Conservation (phyloP, 208 protist species). For the Leishmania lainsoni region DNA sequence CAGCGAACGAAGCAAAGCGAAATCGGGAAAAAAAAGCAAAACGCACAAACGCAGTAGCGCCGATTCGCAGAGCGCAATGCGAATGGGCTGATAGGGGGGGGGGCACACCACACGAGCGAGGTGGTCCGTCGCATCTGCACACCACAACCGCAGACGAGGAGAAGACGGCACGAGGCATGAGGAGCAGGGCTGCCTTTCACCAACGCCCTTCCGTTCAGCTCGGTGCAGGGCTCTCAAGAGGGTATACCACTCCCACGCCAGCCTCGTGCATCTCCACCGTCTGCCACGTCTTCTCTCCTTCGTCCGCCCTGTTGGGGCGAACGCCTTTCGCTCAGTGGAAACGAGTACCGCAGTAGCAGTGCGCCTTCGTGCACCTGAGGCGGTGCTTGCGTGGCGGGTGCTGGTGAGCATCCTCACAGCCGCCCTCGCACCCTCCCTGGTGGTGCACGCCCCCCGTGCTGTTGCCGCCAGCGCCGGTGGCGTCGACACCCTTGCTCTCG, state of each 20-base stretch:
- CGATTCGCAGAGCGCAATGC: neutral
- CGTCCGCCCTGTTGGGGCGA: neutral
- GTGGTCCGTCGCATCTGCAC: neutral
- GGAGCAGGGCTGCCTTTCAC: neutral
- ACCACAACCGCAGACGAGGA: neutral
- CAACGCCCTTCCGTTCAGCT: neutral
- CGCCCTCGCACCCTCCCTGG: constrained; percentile 14
- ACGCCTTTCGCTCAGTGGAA: constrained; percentile 45
- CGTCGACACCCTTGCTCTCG: neutral
- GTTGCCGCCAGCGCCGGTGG: neutral
- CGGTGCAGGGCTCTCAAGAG: neutral
- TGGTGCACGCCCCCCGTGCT: neutral
- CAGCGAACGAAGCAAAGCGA: no score
- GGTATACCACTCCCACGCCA: neutral
- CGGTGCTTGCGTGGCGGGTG: constrained; percentile 12
- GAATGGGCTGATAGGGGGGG: neutral
- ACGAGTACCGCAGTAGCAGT: constrained; percentile 75
- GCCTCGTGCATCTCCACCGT: neutral
- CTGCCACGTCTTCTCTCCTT: neutral
- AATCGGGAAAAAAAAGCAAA: neutral
- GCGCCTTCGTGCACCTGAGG: constrained; percentile 64
- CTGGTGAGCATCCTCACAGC: constrained; percentile 4
- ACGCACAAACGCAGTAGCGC: neutral
- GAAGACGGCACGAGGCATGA: neutral
- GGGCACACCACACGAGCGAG: neutral